These are phyloP conservation scores for Magnusiomyces suaveolens DNA, from an alignment of 1,139 yeast species.

Conservation along the genomic window DNA sequence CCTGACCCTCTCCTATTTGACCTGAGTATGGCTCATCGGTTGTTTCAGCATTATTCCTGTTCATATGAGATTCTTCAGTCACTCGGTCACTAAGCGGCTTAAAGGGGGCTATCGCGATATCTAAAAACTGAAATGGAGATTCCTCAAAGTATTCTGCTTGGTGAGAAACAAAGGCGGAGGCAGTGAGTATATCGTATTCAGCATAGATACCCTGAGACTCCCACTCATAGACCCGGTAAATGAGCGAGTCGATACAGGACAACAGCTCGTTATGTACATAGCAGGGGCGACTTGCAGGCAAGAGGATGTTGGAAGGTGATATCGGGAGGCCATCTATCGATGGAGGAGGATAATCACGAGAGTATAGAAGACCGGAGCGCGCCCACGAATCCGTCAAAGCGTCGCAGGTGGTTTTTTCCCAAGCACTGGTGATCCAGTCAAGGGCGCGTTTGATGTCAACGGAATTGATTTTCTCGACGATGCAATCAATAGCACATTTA, in stretches of 20 bases:
- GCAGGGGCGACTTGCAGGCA: neutral
- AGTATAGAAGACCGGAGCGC: conserved; percentile 10
- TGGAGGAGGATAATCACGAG: no score
- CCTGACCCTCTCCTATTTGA: no score
- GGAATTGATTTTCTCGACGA: no score
- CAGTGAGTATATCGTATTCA: neutral
- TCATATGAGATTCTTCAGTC: no score
- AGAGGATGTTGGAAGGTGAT: neutral
- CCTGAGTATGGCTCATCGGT: no score
- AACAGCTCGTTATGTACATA: no score
- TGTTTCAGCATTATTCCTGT: no score
- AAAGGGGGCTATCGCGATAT: conserved; percentile 12
- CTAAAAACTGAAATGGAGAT: conserved; percentile 9
- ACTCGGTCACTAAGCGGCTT: no score
- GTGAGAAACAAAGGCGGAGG: conserved; percentile 8
- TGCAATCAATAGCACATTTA: no score
- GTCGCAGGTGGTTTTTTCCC: conserved; percentile 5
- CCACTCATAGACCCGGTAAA: conserved; percentile 5
- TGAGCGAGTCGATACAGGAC: no score
- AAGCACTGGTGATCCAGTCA: conserved; percentile 12
- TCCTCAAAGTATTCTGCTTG: conserved; percentile 8
- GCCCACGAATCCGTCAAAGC: conserved; percentile 9
- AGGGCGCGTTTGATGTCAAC: neutral
- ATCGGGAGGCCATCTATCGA: neutral
- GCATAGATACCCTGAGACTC: conserved; percentile 3